A percentile compares a stretch with the other conserved stretches of the same genome.
Conservation (phyloP, 352 stramenopile species). For the Pythium pyrilobum region DNA sequence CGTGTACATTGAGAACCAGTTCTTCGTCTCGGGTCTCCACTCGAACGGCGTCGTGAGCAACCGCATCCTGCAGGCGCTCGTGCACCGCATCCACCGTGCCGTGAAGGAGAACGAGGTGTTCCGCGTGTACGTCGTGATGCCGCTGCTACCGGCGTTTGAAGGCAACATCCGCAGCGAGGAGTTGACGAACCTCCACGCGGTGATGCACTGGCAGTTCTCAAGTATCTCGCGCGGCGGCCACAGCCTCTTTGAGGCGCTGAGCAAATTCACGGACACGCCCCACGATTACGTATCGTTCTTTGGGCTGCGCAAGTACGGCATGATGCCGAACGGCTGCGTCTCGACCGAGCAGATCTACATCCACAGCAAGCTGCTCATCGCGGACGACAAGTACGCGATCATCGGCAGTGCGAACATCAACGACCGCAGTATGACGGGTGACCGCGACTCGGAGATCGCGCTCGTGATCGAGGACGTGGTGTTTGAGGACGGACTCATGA, state of each 20-base stretch:
- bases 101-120: constrained; percentile 70
- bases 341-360: constrained; percentile 91
- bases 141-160: constrained; percentile 75
- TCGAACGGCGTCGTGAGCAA: constrained; percentile 74
- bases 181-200: constrained; percentile 78
- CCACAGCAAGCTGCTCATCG: constrained; percentile 88
- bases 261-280: constrained; percentile 51
- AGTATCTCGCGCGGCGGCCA: constrained; percentile 79
- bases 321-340: constrained; percentile 71
- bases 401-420: constrained; percentile 96
- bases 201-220: constrained; percentile 89
- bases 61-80: constrained; percentile 75
- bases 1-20: constrained; percentile 93
- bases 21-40: constrained; percentile 86
- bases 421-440: constrained; percentile 91
- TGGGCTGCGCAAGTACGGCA: constrained; percentile 76
- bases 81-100: constrained; percentile 75
- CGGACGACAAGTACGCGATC: constrained; percentile 88
- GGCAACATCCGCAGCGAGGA: constrained; percentile 80
- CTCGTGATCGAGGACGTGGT: constrained; percentile 81
- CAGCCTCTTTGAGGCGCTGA: constrained; percentile 69
- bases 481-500: constrained; percentile 74
- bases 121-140: constrained; percentile 85
- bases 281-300: constrained; percentile 84
- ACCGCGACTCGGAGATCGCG: constrained; percentile 86